Percentiles rank a stretch among this genome's conserved stretches.
Evolutionary conservation across 768 basidiomycete genomes (phyloP).

Genomic region (Naematelia encephala): DNA sequence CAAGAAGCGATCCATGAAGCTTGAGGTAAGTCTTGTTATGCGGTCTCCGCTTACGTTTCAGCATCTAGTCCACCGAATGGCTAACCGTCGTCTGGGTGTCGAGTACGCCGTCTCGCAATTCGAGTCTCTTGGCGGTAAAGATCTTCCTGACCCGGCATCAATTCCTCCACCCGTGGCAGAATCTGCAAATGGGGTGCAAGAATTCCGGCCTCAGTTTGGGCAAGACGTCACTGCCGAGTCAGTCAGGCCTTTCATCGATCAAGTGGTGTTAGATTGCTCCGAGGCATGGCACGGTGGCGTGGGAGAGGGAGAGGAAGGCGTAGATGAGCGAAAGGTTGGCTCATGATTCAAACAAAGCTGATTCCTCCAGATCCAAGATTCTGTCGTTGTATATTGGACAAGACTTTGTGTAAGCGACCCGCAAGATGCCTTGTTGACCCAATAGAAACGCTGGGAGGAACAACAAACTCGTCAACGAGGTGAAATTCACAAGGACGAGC

Average conservation of each 20-base stretch:
- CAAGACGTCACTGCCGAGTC: conserved; percentile 14
- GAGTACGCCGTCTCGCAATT: conserved; percentile 35
- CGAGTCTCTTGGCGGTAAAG: conserved; percentile 20
- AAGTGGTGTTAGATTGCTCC: conserved; percentile 27
- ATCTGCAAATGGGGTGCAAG: conserved; percentile 30
- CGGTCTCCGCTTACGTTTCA: conserved; percentile 7
- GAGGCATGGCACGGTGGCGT: conserved; percentile 25
- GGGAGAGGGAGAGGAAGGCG: conserved; percentile 22
- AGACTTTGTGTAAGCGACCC: conserved; percentile 27
- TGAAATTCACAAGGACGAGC: conserved; percentile 37
- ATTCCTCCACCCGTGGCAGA: conserved; percentile 19
- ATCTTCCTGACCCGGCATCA: conserved; percentile 32
- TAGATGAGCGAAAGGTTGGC: conserved; percentile 15
- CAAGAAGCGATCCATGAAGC: conserved; percentile 11
- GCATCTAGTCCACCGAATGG: conserved; percentile 44
- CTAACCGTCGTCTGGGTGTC: conserved; percentile 41
- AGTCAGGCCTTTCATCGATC: conserved; percentile 32
- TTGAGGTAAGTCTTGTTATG: conserved; percentile 8
- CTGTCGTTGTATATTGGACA: conserved; percentile 39
- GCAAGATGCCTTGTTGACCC: conserved; percentile 1
- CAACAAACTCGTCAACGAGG: conserved; percentile 37
- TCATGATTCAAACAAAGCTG: neutral
- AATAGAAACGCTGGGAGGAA: conserved; percentile 40
- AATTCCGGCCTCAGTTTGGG: conserved; percentile 38
- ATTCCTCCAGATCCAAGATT: conserved; percentile 21